Percentiles rank a stretch among this genome's conserved stretches.
These are phyloP conservation scores for Candida xiaguanensis DNA, from an alignment of 805 yeast genomes.

Conservation along the genomic window DNA sequence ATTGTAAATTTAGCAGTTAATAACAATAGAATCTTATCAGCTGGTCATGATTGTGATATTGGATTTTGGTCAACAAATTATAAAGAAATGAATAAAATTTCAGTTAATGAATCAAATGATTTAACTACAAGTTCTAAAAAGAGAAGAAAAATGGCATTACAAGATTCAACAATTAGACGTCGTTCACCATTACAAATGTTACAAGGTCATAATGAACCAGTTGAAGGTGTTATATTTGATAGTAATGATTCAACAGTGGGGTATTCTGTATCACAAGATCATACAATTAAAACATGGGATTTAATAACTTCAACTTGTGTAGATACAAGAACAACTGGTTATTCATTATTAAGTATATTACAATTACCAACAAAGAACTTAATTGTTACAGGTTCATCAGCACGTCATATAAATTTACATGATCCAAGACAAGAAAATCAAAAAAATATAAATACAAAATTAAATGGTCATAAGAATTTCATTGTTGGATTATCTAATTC, in stretches of 20 bases:
- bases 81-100: constrained; percentile 72
- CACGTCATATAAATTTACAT: constrained; percentile 92
- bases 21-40: constrained; percentile 68
- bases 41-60: constrained; percentile 73
- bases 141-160: constrained; percentile 77
- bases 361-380: constrained; percentile 66
- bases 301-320: constrained; percentile 79
- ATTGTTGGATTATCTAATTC: constrained; percentile 74
- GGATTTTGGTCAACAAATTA: constrained; percentile 87
- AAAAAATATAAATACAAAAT: constrained; percentile 47
- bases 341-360: constrained; percentile 72
- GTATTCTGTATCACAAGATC: constrained; percentile 94
- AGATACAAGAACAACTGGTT: constrained; percentile 84
- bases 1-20: constrained; percentile 74
- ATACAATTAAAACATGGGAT: constrained; percentile 95
- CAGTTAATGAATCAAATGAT: constrained; percentile 42
- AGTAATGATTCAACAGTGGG: constrained; percentile 72
- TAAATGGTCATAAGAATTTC: constrained; percentile 87
- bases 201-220: constrained; percentile 83
- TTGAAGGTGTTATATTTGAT: constrained; percentile 79
- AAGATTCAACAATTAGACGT: constrained; percentile 72
- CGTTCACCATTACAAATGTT: constrained; percentile 77
- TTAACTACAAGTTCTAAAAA: constrained; percentile 81
- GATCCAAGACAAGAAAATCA: constrained; percentile 76
- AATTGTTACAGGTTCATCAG: constrained; percentile 91